Evolutionary conservation across 1,284 basidiomycete species (phyloP), one percentile per base, ranked within the genome.

Genomic region (Kalmanozyma brasiliensis): DNA sequence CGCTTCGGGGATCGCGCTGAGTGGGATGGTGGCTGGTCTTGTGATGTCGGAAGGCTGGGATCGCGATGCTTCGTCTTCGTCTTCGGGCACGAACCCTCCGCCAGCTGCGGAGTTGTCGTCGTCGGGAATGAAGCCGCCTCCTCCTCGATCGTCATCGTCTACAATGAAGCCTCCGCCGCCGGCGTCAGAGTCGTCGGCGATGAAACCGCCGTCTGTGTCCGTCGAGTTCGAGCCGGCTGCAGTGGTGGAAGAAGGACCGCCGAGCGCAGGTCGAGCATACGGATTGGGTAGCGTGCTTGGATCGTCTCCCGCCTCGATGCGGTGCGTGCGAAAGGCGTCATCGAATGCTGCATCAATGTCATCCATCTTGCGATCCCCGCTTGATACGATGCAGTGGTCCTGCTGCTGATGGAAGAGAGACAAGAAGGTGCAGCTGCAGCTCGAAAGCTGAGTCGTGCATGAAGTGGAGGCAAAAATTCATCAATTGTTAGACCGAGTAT

Each of bases 261-360:
- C 30, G 6, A 56, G 55, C 1, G 34, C 22, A 1, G 55, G 49
- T 13, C 62, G 56, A 32, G 43, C 32, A 23, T 73, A 73, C 6
- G 73, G 73, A 17, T 73, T 69, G 13, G 65, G 69, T 0, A 75
- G 47, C n/a, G 49, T 49, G 22, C 36, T 26, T 2, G 64, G 52
- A 46, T 75, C 66, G 20, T 75, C 62, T 8, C 73, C 73, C 5
- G 53, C 57, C 30, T 67, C 56, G 38, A 75, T 65, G 4, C 65
- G 47, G 14, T 48, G 20, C 3, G 62, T 63, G 8, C 73, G 58
- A 23, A 58, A 75, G 24, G 73, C 73, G 23, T 75, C 73, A 24
- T 69, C 66, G 53, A 75, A 75, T 5, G 71, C 71, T 20, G 52
- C 58, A 30, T 69, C 59, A 4, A 70, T 66, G 24, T 59, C 40